Conservation (phyloP, 495 filamentous ascomycete species). For the Cercophora newfieldiana region DNA sequence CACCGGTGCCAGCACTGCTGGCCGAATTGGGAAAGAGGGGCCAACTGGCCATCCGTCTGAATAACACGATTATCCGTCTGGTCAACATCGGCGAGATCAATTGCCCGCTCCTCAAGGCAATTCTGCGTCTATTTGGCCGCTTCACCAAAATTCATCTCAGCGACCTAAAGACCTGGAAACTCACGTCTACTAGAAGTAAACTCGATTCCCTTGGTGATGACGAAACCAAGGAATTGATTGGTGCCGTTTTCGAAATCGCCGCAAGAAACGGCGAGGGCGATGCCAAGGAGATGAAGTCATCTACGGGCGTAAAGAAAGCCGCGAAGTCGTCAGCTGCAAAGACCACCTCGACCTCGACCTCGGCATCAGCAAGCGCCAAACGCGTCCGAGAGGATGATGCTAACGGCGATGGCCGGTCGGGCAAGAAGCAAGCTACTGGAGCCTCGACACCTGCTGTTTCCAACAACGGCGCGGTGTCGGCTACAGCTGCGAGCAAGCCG, state of each 20-base stretch:
- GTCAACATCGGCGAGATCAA: slow-evolving; percentile 65
- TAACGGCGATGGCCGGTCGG: slow-evolving; percentile 33
- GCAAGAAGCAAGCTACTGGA: slow-evolving; percentile 44
- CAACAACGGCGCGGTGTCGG: slow-evolving; percentile 6
- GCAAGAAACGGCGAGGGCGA: slow-evolving; percentile 26
- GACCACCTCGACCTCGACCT: not conserved
- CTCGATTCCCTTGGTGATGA: slow-evolving; percentile 68
- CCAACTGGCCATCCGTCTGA: slow-evolving; percentile 52
- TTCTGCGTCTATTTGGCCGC: slow-evolving; percentile 64
- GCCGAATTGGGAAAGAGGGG: slow-evolving; percentile 51
- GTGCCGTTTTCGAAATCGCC: slow-evolving; percentile 41
- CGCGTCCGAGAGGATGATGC: slow-evolving; percentile 42
- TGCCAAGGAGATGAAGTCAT: slow-evolving; percentile 13
- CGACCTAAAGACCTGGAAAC: slow-evolving; percentile 64
- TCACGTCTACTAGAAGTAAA: slow-evolving; percentile 61
- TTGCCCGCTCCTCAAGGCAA: slow-evolving; percentile 60
- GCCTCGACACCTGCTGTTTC: slow-evolving; percentile 20
- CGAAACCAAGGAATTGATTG: slow-evolving; percentile 51
- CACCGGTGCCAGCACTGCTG: slow-evolving; percentile 32
- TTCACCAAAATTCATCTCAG: slow-evolving; percentile 63
- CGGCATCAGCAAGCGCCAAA: slow-evolving; percentile 19
- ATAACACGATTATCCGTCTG: slow-evolving; percentile 64
- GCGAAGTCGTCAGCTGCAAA: slow-evolving; percentile 14
- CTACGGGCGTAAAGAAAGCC: slow-evolving; percentile 7
- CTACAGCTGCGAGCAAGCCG: slow-evolving; percentile 22